Base-by-base conservation (phyloP, 2,329 filamentous ascomycete species). In the Aureobasidium sp. region DNA sequence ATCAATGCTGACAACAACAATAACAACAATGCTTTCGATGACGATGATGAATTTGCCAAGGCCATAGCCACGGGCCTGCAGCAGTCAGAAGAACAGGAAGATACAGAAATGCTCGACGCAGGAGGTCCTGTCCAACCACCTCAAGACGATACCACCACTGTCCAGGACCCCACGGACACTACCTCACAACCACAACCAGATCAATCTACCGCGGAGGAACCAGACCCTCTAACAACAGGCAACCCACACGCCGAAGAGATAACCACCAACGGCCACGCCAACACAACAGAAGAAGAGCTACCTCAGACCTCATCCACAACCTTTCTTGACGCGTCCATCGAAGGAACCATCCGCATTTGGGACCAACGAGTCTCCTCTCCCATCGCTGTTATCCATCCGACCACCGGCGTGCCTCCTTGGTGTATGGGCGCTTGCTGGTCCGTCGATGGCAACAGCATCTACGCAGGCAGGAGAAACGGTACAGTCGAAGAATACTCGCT, bases 351-450 rank as follows among this genome's bases (percentile, higher is more conserved):
- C 48, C 87, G 92, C n/a, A 86, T 99, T 67, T 99, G 94, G 93
- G 96, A 99, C 70, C 81, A 87, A 3, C 86, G 94, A 24, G 84
- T 89, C 65, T 83, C 84, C 1, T 83, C 87, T 39, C 88, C 93
- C 0, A 81, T 96, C 1, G 92, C 94, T 2, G 85, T 87, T 32
- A 93, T 97, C 62, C 80, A 82, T 1, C 90, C 89, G 20, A 81
- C 86, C 12, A 84, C 85, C 12, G 86, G 86, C 20, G 89, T 91
- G 0, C 93, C 94, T 1, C 94, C 93, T 0, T 99, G 93, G 93
- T 97, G 93, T 74, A 97, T 96, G 86, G 92, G 90, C 67, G 91
- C 92, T 0, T 96, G 92, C 77, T 99, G 94, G 94, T 93, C 89
- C 61, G 92, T 92, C 0, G 90, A 97, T 72, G 94, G 94, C 15